Conservation (phyloP, 495 filamentous ascomycete genomes). For the Xylaria acuta region DNA sequence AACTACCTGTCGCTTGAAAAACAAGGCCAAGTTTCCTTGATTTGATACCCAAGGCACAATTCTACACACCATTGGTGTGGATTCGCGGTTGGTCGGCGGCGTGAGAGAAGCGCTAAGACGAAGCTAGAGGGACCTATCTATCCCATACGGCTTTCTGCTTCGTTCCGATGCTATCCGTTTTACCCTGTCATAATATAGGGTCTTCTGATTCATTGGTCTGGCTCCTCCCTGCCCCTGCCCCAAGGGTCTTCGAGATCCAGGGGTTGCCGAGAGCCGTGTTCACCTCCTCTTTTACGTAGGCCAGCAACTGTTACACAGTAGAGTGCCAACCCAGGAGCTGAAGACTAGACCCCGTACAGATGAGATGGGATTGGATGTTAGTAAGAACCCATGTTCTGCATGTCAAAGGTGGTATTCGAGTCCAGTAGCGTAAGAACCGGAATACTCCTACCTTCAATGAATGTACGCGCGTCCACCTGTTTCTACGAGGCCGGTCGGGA, state of each 20-base stretch:
- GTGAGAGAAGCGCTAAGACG: neutral
- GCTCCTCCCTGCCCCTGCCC: neutral
- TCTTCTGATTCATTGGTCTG: slow-evolving; percentile 2
- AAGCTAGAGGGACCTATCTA: neutral
- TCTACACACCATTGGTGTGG: slow-evolving; percentile 8
- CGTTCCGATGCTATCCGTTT: neutral
- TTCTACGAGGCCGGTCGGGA: neutral
- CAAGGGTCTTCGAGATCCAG: neutral
- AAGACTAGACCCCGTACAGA: neutral
- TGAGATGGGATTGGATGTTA: neutral
- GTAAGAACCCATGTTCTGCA: neutral
- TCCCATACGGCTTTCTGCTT: neutral
- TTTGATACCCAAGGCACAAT: neutral
- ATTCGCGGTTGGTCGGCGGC: neutral
- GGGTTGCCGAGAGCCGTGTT: slow-evolving; percentile 6
- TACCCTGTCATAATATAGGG: neutral
- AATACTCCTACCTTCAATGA: neutral
- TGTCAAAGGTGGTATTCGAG: neutral
- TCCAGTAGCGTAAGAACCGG: neutral
- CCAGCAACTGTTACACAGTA: neutral
- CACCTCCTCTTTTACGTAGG: neutral
- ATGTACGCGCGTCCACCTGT: neutral
- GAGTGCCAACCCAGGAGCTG: neutral
- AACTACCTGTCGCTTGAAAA: neutral
- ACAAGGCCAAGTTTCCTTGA: neutral